Evolutionary conservation across 805 yeast species (phyloP).

Genomic region (Clavispora phyllophila): DNA sequence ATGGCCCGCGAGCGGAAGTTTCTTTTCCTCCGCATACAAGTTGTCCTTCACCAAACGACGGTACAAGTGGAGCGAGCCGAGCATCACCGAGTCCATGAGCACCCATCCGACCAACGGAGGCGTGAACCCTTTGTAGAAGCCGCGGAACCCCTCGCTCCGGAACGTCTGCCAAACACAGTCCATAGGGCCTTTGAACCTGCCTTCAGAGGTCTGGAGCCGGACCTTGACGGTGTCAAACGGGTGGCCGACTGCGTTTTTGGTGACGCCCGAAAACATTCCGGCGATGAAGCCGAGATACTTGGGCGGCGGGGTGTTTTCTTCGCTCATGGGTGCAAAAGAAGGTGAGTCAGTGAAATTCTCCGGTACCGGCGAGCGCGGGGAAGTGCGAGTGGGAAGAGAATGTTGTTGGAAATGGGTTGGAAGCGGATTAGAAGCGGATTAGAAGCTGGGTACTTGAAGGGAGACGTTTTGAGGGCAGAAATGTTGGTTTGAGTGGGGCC

Average conservation of each 20-base stretch:
- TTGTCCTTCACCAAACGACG: constrained; percentile 60
- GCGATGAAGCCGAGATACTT: constrained; percentile 75
- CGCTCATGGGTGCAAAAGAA: constrained; percentile 1
- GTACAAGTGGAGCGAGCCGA: constrained; percentile 80
- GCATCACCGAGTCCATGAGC: constrained; percentile 85
- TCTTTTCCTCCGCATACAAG: constrained; percentile 54
- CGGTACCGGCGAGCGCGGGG: constrained; percentile 1
- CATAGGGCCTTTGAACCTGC: constrained; percentile 70
- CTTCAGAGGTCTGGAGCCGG: constrained; percentile 62
- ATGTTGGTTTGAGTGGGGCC: no score
- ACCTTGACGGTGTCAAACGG: constrained; percentile 92
- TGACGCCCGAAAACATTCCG: constrained; percentile 82
- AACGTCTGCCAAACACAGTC: constrained; percentile 75
- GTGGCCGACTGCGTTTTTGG: constrained; percentile 87
- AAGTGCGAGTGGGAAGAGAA: neutral
- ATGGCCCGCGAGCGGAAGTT: constrained; percentile 71
- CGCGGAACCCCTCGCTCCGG: constrained; percentile 68
- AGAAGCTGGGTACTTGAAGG: no score
- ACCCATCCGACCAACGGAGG: constrained; percentile 95
- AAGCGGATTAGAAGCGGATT: no score
- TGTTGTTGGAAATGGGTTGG: neutral
- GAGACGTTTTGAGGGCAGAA: no score
- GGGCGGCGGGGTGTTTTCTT: constrained; percentile 33
- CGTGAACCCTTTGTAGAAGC: constrained; percentile 84
- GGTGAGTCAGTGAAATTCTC: constrained; percentile 1